phyloP scores from a whole-genome alignment of 192 early-diverging fungal species.

The Radiomyces spectabilis region DNA sequence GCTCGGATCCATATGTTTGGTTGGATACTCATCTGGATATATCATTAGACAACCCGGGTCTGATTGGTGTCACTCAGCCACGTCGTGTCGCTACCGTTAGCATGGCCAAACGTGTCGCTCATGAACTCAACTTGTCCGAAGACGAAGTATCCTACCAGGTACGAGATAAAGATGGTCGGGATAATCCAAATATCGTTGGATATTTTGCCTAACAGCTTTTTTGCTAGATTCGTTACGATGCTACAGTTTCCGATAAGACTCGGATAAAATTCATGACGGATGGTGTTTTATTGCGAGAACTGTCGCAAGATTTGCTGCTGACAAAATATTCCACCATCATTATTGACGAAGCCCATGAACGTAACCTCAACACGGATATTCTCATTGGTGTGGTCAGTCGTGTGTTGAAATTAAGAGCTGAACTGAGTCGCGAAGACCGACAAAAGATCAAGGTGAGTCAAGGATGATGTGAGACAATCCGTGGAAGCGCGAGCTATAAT shows the following conservation, averaged over 20 bases:
- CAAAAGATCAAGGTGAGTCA: conserved; percentile 33
- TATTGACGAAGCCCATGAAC: conserved; percentile 98
- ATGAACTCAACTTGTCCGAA: conserved; percentile 76
- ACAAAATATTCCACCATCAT: conserved; percentile 92
- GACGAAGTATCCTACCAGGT: conserved; percentile 68
- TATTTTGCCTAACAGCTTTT: conserved; percentile 25
- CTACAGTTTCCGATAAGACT: conserved; percentile 63
- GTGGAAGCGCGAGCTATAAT: too few species aligned
- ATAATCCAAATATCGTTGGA: not conserved
- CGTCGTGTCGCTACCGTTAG: conserved; percentile 94
- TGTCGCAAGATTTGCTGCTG: conserved; percentile 82
- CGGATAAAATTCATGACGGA: conserved; percentile 99
- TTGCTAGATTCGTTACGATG: conserved; percentile 84
- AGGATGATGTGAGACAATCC: too few species aligned
- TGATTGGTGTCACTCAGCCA: conserved; percentile 97
- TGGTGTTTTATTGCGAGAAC: conserved; percentile 94
- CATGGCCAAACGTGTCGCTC: conserved; percentile 90
- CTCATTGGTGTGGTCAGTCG: conserved; percentile 94
- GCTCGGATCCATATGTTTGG: not conserved
- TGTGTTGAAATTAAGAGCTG: conserved; percentile 73
- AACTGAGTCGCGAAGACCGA: conserved; percentile 42
- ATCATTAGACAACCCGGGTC: conserved; percentile 61
- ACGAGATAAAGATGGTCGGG: not conserved
- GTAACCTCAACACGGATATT: conserved; percentile 96
- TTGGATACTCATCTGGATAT: not conserved